These are phyloP conservation scores for Cyathus striatus DNA, from an alignment of 768 basidiomycete species.

Conservation along the genomic window DNA sequence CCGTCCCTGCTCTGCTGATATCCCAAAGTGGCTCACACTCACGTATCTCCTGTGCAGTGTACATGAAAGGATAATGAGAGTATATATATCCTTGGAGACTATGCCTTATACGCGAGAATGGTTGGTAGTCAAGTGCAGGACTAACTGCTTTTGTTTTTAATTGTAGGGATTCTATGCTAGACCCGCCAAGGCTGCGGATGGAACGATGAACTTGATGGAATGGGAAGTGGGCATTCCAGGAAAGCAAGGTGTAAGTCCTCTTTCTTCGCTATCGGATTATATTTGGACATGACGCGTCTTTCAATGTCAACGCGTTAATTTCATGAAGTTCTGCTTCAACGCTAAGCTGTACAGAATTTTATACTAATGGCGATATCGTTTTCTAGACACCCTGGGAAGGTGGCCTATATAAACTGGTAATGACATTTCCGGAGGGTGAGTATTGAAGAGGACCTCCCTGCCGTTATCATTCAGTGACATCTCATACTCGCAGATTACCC, in stretches of 20 bases:
- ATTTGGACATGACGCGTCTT: neutral
- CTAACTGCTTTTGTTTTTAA: constrained; percentile 6
- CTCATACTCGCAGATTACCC: constrained; percentile 72
- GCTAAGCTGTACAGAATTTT: no score
- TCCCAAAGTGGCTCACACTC: no score
- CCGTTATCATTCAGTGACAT: no score
- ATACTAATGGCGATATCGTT: neutral
- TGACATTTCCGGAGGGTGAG: constrained; percentile 97
- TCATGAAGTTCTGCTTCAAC: no score
- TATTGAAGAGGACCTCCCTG: no score
- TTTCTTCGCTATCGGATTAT: neutral
- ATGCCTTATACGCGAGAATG: neutral
- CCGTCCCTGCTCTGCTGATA: neutral
- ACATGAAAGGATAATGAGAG: no score
- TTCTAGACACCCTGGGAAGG: constrained; percentile 92
- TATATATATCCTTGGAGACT: no score
- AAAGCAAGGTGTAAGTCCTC: constrained; percentile 67
- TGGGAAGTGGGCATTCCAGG: constrained; percentile 99
- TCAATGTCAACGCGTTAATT: neutral
- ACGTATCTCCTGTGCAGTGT: no score
- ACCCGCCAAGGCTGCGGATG: constrained; percentile 85
- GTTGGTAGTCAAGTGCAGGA: neutral
- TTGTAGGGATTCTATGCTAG: constrained; percentile 94
- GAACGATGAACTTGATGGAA: constrained; percentile 93
- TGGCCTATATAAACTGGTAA: constrained; percentile 88